These are phyloP conservation scores for Aspergillus nomiae DNA, from an alignment of 2,329 filamentous ascomycete genomes.

Conservation along the genomic window DNA sequence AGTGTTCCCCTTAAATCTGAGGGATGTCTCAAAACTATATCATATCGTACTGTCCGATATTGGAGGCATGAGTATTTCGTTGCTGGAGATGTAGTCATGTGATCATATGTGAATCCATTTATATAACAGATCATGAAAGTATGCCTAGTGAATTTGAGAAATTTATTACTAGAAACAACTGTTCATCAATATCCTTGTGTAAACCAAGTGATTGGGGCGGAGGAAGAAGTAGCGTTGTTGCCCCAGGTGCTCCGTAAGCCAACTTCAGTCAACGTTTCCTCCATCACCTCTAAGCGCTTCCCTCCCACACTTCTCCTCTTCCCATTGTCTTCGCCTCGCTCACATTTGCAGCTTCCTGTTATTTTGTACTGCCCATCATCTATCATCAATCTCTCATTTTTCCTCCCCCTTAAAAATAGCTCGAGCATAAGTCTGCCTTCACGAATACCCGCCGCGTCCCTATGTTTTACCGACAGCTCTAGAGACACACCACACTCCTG, in stretches of 20 bases:
- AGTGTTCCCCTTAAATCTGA: neutral
- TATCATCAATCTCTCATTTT: neutral
- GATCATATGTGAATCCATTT: neutral
- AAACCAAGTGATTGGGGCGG: neutral
- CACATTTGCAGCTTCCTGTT: neutral
- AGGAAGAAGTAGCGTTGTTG: neutral
- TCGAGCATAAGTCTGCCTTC: neutral
- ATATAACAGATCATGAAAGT: neutral
- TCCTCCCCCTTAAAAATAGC: neutral
- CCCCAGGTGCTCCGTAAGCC: conserved; percentile 1
- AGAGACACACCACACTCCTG: conserved; percentile 10
- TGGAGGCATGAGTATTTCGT: neutral
- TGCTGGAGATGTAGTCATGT: neutral
- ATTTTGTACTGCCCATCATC: neutral
- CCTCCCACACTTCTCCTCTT: conserved; percentile 16
- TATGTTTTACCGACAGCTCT: conserved; percentile 10
- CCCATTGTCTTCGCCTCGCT: conserved; percentile 12
- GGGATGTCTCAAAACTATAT: neutral
- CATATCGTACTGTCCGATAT: neutral
- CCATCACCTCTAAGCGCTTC: conserved; percentile 13
- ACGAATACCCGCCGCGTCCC: neutral
- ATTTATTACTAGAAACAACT: neutral
- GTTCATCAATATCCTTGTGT: neutral
- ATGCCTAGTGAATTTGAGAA: neutral
- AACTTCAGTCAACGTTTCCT: conserved; percentile 3